These are phyloP conservation scores for Ricinus communis DNA, from an alignment of 345 rosid species.

Conservation along the genomic window DNA sequence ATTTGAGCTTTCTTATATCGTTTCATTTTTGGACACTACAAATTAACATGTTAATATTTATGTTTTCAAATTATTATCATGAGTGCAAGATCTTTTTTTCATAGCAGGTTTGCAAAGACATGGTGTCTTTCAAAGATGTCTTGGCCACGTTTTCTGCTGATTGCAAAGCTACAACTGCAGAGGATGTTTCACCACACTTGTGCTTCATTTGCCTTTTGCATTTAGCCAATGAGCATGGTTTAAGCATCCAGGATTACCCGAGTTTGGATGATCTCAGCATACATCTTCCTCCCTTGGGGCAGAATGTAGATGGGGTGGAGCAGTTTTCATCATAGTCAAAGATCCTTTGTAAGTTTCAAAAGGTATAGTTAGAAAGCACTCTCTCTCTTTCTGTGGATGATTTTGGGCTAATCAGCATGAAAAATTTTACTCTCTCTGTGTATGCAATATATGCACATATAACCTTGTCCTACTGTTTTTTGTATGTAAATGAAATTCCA, in stretches of 20 bases:
- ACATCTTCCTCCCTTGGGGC: not conserved
- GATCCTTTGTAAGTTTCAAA: not conserved
- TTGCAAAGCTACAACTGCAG: slow-evolving; percentile 7
- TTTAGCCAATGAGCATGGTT: slow-evolving; percentile 24
- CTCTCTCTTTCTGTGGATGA: not conserved
- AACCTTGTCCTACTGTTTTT: not conserved
- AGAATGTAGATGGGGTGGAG: not conserved
- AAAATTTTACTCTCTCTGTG: not conserved
- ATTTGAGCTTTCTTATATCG: too few species aligned
- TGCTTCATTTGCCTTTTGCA: slow-evolving; percentile 25
- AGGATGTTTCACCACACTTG: slow-evolving; percentile 18
- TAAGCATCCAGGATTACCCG: slow-evolving; percentile 12
- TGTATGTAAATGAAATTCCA: not conserved
- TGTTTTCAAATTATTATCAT: not conserved
- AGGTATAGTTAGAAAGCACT: not conserved
- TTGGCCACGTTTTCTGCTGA: slow-evolving; percentile 11
- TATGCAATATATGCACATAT: not conserved
- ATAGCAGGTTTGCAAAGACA: not conserved
- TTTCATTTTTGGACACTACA: too few species aligned
- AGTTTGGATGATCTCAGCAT: slow-evolving; percentile 22
- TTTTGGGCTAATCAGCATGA: not conserved
- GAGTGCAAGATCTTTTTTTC: not conserved
- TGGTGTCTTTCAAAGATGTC: slow-evolving; percentile 1
- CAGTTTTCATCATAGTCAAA: not conserved
- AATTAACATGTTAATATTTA: too few species aligned